Conservation (phyloP, 257 asterid genomes). For the Jaltomata sinuosa region DNA sequence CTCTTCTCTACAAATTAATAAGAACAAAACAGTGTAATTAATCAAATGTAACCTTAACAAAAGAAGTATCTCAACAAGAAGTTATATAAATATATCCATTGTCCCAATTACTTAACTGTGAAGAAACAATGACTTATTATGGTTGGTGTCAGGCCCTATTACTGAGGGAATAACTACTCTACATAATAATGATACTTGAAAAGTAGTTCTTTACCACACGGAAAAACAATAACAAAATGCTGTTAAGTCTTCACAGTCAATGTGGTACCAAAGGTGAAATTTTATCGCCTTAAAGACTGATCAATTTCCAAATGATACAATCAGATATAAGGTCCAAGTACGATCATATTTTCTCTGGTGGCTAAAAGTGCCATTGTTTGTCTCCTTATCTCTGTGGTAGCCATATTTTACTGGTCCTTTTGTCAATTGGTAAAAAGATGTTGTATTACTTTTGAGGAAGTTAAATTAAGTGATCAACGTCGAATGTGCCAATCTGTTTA, state of each 20-base stretch:
- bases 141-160: not conserved
- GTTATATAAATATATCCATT: not conserved
- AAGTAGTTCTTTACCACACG: not conserved
- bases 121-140: not conserved
- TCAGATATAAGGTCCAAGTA: not conserved
- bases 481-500: not conserved
- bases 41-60: conserved; percentile 2
- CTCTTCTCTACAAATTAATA: conserved; percentile 52
- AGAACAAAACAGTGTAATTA: not conserved
- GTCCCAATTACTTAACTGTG: not conserved
- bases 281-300: not conserved
- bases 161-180: not conserved
- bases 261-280: not conserved
- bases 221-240: not conserved
- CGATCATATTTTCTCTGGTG: not conserved
- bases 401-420: not conserved
- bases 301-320: not conserved
- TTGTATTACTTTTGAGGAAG: not conserved
- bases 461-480: not conserved
- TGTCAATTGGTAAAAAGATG: not conserved
- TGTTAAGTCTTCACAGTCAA: not conserved
- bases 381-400: not conserved
- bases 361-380: not conserved
- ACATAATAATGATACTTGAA: not conserved
- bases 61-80: not conserved